These are phyloP conservation scores for Acidomyces sp. DNA, from an alignment of 495 filamentous ascomycete genomes.

Conservation along the genomic window DNA sequence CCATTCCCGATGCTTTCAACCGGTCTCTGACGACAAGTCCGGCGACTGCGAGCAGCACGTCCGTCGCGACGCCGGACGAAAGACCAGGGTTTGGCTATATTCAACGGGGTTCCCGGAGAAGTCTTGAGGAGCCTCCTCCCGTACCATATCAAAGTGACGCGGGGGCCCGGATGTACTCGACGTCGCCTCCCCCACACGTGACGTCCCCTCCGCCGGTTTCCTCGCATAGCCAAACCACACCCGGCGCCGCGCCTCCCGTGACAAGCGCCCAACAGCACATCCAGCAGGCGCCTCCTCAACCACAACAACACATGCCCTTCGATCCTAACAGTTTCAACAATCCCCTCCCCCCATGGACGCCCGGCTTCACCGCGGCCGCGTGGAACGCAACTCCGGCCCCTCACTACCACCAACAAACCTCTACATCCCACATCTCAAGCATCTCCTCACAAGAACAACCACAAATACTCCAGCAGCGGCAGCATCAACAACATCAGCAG, in stretches of 20 bases:
- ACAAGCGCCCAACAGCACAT: background rate
- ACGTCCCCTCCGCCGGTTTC: constrained; percentile 1
- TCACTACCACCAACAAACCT: constrained; percentile 13
- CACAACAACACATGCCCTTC: constrained; percentile 6
- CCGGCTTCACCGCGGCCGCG: constrained; percentile 18
- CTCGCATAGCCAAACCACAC: constrained; percentile 3
- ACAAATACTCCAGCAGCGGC: no score
- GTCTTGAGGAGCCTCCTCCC: constrained; percentile 14
- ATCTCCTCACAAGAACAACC: no score
- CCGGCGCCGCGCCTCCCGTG: background rate
- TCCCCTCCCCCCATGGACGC: constrained; percentile 23
- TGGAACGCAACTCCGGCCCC: constrained; percentile 3
- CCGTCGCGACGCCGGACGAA: constrained; percentile 23
- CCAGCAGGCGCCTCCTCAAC: background rate
- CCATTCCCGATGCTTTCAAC: constrained; percentile 20
- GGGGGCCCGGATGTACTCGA: background rate
- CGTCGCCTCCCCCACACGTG: background rate
- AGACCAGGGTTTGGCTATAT: constrained; percentile 26
- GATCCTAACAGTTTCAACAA: constrained; percentile 24
- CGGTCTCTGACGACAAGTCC: constrained; percentile 26
- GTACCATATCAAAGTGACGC: constrained; percentile 9
- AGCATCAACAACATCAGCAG: background rate
- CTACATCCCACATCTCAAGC: no score
- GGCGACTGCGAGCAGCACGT: constrained; percentile 23
- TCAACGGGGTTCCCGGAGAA: constrained; percentile 16